A percentile compares a stretch with the other conserved stretches of the same genome.
phyloP scores from a whole-genome alignment of 352 stramenopile genomes.

The Chrysophaeum taylorii region DNA sequence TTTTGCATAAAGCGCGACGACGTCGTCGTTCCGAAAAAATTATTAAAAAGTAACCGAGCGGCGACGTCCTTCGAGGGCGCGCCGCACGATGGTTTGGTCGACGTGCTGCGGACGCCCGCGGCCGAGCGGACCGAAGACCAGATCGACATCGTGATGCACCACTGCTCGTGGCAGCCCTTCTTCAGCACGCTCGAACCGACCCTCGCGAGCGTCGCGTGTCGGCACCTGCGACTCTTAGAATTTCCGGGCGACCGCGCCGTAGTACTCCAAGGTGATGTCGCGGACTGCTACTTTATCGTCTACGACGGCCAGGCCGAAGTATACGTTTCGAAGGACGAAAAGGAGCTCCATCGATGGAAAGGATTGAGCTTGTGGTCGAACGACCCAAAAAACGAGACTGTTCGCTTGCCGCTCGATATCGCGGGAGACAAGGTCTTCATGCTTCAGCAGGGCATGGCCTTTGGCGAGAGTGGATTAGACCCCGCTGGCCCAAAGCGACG shows the following conservation, averaged over 20 bases:
- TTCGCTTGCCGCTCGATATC: neutral
- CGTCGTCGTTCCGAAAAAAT: too few species aligned
- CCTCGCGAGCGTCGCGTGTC: neutral
- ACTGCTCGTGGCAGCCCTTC: slow-evolving; percentile 2
- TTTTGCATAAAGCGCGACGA: neutral
- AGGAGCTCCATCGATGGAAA: neutral
- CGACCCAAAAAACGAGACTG: neutral
- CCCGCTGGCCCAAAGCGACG: neutral
- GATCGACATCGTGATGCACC: neutral
- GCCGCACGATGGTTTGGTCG: neutral
- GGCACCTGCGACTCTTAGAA: neutral
- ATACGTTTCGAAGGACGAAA: neutral
- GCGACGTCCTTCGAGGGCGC: neutral
- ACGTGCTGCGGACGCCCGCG: neutral
- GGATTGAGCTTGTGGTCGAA: neutral
- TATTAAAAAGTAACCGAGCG: neutral
- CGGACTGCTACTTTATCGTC: slow-evolving; percentile 1
- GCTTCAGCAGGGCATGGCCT: neutral
- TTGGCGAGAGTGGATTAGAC: slow-evolving; percentile 1
- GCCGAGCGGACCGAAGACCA: neutral
- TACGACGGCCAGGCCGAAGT: neutral
- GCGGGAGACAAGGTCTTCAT: neutral
- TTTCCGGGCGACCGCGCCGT: neutral
- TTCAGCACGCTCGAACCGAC: neutral
- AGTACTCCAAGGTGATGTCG: neutral